These are phyloP conservation scores for Candida ficus DNA, from an alignment of 805 yeast genomes.

Conservation along the genomic window DNA sequence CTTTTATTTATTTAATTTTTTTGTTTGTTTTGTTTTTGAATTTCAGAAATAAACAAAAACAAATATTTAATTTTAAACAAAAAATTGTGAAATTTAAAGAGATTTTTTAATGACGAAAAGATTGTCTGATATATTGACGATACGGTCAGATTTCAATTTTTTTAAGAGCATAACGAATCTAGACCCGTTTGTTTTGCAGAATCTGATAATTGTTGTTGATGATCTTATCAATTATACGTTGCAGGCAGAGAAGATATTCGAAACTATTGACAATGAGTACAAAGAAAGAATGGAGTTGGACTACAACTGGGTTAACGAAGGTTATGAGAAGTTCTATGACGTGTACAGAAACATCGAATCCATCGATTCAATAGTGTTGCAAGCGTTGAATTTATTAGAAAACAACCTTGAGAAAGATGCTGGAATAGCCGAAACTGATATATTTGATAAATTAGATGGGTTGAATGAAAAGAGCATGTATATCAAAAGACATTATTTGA, in stretches of 20 bases:
- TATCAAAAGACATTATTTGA: conserved; percentile 26
- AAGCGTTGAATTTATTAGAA: conserved; percentile 33
- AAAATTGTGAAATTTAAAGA: neutral
- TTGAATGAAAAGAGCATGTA: conserved; percentile 25
- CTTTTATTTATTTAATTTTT: too few species aligned
- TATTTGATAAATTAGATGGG: conserved; percentile 28
- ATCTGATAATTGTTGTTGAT: conserved; percentile 17
- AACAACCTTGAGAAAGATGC: conserved; percentile 18
- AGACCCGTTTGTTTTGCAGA: conserved; percentile 22
- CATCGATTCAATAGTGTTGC: conserved; percentile 31
- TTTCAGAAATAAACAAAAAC: neutral
- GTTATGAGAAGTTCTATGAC: conserved; percentile 27
- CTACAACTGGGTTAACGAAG: conserved; percentile 31
- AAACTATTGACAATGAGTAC: conserved; percentile 3
- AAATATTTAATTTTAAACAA: neutral
- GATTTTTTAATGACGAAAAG: conserved; percentile 10
- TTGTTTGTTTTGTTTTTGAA: neutral
- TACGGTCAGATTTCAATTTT: conserved; percentile 21
- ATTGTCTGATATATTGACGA: conserved; percentile 22
- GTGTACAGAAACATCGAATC: conserved; percentile 27
- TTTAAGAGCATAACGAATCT: conserved; percentile 20
- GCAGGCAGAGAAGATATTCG: conserved; percentile 14
- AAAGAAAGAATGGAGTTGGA: conserved; percentile 2
- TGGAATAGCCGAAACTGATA: conserved; percentile 24
- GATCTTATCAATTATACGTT: conserved; percentile 19